Base-by-base conservation (phyloP, 2,329 filamentous ascomycete species). In the Cladorrhinum sp. region DNA sequence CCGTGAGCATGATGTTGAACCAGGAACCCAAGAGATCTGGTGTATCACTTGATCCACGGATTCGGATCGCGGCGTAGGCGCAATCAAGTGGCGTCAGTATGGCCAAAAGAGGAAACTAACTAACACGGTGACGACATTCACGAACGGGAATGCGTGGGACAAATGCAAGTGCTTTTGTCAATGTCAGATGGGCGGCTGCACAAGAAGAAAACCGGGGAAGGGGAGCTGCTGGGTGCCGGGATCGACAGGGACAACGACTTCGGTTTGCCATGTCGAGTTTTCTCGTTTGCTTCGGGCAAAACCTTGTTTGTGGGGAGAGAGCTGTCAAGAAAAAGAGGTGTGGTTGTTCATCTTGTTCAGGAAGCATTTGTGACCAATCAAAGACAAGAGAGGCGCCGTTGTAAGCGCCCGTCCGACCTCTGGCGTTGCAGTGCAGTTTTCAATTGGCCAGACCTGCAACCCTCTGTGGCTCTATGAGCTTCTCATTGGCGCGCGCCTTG, bases 401-500 rank as follows among this genome's bases (percentile, higher is more conserved):
- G 50, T 69, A 69, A 69, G 68, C 68, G 68, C 68, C 68, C 65
- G 61, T 55, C 63, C 60, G 36, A 59, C 59, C 48, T 61, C 57
- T 60, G 58, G 50, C 61, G 50, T 61, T 57, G 57, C 52, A 57
- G 56, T 46, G 33, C 3, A 6, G 6, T 26, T 12, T 55, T 48
- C 60, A 63, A 70, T 70, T 70, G 68, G 68, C 56, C 61, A 58
- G 59, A 21, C 49, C 28, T 28, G 36, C 51, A 16, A 18, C 56
- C 20, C 28, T 33, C 49, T 60, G 59, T 62, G 62, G 49, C 59
- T 50, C 54, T 55, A 46, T 18, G 33, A 55, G 33, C 62, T 28
- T 55, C 57, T 54, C 59, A 64, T 70, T 70, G 65, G 68, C 69
- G 68, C 69, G 69, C 69, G 68, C 68, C 69, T 65, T 67, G 46